Conservation (phyloP, 345 rosid genomes). For the Salix koriyanagi region DNA sequence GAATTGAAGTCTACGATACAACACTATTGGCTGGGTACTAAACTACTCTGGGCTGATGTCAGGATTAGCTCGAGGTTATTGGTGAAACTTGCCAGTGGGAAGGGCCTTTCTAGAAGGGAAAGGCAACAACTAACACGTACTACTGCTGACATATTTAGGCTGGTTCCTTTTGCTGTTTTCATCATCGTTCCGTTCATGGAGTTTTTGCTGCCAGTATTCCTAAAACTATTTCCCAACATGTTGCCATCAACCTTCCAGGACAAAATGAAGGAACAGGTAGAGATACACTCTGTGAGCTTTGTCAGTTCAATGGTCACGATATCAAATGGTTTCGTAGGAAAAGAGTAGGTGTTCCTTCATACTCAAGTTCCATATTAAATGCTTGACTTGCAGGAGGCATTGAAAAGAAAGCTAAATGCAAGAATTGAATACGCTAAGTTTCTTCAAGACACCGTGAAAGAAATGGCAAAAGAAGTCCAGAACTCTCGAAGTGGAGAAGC, state of each 20-base stretch:
- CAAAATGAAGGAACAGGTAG: slow-evolving; percentile 97
- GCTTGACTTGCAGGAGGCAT: slow-evolving; percentile 59
- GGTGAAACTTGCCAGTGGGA: slow-evolving; percentile 80
- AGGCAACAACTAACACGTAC: slow-evolving; percentile 85
- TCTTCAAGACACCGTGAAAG: slow-evolving; percentile 94
- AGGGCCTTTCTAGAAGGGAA: slow-evolving; percentile 93
- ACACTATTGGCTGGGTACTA: slow-evolving; percentile 91
- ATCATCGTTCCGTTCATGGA: slow-evolving; percentile 97
- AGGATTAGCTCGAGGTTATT: slow-evolving; percentile 83
- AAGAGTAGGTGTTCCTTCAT: background rate
- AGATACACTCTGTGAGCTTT: slow-evolving; percentile 6
- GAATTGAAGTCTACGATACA: slow-evolving; percentile 84
- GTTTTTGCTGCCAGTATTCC: slow-evolving; percentile 86
- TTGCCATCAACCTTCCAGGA: slow-evolving; percentile 97
- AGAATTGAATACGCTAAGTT: slow-evolving; percentile 97
- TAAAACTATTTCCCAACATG: slow-evolving; percentile 90
- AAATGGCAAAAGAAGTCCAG: slow-evolving; percentile 99
- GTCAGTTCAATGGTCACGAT: background rate
- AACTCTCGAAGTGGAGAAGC: slow-evolving; percentile 74
- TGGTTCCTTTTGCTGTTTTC: slow-evolving; percentile 89
- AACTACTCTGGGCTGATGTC: slow-evolving; percentile 85
- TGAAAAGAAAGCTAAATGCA: slow-evolving; percentile 82
- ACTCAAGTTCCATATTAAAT: background rate
- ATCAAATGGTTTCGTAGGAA: background rate
- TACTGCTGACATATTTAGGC: slow-evolving; percentile 86